Evolutionary conservation across 805 yeast genomes (phyloP).

Genomic region (Brettanomyces nanus): DNA sequence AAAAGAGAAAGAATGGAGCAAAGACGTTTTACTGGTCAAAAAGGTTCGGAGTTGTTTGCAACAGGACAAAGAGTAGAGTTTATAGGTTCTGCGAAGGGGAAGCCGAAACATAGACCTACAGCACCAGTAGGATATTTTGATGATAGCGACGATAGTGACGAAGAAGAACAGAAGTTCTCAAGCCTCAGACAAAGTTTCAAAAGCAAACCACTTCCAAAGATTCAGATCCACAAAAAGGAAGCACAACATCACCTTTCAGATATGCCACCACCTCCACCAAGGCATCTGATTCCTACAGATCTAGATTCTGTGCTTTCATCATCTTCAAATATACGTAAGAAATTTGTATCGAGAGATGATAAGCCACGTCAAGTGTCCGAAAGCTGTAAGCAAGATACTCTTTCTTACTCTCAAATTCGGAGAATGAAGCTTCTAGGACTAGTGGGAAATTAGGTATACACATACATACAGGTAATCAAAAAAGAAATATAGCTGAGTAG

Average conservation of each 20-base stretch:
- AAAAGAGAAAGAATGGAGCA: too few relatives aligned
- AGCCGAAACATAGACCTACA: slow-evolving; percentile 1
- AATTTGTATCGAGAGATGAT: background rate
- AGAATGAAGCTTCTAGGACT: slow-evolving; percentile 10
- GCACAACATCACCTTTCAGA: slow-evolving; percentile 3
- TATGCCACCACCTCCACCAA: slow-evolving; percentile 22
- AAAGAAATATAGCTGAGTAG: background rate
- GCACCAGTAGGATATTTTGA: background rate
- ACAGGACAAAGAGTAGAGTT: slow-evolving; percentile 21
- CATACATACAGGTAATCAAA: background rate
- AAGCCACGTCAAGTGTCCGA: background rate
- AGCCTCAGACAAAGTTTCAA: slow-evolving; percentile 7
- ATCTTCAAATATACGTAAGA: too few relatives aligned
- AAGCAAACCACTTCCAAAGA: slow-evolving; percentile 7
- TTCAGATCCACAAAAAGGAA: background rate
- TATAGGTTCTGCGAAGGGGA: slow-evolving; percentile 8
- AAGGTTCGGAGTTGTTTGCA: too few relatives aligned
- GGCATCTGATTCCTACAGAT: slow-evolving; percentile 17
- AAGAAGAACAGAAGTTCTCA: slow-evolving; percentile 4
- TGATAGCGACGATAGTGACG: slow-evolving; percentile 2
- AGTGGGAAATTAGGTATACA: background rate
- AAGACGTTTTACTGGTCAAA: too few relatives aligned
- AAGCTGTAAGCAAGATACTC: slow-evolving; percentile 1
- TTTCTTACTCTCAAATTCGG: slow-evolving; percentile 19
- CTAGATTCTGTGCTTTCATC: slow-evolving; percentile 7